Evolutionary conservation across 495 filamentous ascomycete species (phyloP).

Genomic region (Neohortaea acidophila): DNA sequence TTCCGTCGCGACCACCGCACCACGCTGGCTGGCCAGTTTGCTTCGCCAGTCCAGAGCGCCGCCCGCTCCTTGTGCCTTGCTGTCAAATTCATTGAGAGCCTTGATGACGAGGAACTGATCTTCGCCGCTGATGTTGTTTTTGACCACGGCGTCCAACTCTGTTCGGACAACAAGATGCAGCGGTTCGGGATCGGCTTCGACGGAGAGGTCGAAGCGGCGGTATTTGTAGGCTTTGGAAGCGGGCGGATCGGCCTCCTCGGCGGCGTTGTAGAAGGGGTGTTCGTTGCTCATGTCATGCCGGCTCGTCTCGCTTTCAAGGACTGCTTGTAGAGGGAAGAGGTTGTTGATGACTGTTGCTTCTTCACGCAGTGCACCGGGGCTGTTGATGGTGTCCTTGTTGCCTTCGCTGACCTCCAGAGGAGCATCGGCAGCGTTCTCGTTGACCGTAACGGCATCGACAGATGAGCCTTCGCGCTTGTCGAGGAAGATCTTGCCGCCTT

Average conservation of each 20-base stretch:
- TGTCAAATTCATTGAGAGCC: conserved; percentile 97
- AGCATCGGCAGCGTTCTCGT: conserved; percentile 96
- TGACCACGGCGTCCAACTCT: conserved; percentile 90
- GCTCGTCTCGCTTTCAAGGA: conserved; percentile 57
- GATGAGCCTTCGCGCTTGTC: conserved; percentile 91
- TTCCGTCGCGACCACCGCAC: conserved; percentile 94
- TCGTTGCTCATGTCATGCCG: conserved; percentile 73
- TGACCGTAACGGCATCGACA: conserved; percentile 94
- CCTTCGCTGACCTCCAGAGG: conserved; percentile 80
- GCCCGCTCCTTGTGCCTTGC: conserved; percentile 86
- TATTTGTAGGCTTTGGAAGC: conserved; percentile 97
- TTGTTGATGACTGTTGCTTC: conserved; percentile 99
- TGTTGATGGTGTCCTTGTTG: conserved; percentile 90
- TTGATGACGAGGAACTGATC: conserved; percentile 85
- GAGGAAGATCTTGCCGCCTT: conserved; percentile 91
- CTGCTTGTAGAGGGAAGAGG: conserved; percentile 91
- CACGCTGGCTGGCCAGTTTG: conserved; percentile 82
- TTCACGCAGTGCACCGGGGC: conserved; percentile 73
- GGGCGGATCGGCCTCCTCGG: conserved; percentile 80
- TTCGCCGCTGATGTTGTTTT: conserved; percentile 75
- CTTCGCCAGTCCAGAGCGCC: conserved; percentile 90
- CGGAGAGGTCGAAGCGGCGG: conserved; percentile 83
- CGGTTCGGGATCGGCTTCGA: conserved; percentile 81
- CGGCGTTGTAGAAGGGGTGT: conserved; percentile 94
- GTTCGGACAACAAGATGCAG: conserved; percentile 84